Conservation (phyloP, 176 grass and related monocot species). For the Zoysia japonica region DNA sequence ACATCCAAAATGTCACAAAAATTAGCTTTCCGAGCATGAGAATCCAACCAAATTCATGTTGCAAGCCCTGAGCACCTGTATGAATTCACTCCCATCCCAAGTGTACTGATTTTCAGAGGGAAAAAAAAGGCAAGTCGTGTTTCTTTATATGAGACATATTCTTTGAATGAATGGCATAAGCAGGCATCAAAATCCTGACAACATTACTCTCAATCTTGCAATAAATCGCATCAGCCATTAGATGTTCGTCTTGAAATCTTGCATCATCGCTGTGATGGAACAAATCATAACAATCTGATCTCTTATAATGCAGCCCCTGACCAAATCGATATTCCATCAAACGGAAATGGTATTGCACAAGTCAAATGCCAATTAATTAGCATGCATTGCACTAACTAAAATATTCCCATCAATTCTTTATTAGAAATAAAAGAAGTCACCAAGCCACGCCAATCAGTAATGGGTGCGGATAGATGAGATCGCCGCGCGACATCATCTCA, state of each 20-base stretch:
- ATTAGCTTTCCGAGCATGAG: conserved; percentile 2
- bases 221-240: background rate
- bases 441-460: background rate
- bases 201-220: background rate
- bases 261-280: background rate
- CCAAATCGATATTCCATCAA: background rate
- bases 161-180: background rate
- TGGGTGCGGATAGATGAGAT: background rate
- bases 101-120: background rate
- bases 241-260: background rate
- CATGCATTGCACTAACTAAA: background rate
- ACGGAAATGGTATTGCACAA: background rate
- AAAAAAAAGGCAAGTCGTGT: background rate
- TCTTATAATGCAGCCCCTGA: background rate
- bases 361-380: background rate
- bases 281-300: conserved; percentile 21
- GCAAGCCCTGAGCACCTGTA: background rate
- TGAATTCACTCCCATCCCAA: background rate
- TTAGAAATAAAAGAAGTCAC: background rate
- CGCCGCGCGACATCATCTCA: background rate
- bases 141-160: background rate
- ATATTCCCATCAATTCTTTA: background rate
- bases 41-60: background rate
- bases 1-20: background rate
- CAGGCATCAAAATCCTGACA: background rate